phyloP scores from a whole-genome alignment of 805 yeast genomes.

The Alloascoidea africana region DNA sequence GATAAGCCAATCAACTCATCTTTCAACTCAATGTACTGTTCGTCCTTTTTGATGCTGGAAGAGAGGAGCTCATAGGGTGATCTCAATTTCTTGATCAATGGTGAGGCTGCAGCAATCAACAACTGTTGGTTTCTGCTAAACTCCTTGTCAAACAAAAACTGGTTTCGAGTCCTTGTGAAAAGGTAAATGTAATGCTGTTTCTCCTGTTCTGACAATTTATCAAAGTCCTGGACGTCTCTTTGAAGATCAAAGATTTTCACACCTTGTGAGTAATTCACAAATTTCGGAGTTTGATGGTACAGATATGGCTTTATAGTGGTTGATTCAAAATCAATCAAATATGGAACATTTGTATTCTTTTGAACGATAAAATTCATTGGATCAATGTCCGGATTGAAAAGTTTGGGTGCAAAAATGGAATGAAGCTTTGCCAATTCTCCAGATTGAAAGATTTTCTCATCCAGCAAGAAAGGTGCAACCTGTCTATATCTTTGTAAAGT shows the following conservation, averaged over 20 bases:
- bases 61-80: slow-evolving; percentile 46
- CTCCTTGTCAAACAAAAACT: slow-evolving; percentile 64
- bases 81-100: slow-evolving; percentile 57
- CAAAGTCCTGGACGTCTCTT: slow-evolving; percentile 61
- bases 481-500: slow-evolving; percentile 46
- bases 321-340: slow-evolving; percentile 74
- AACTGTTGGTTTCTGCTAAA: slow-evolving; percentile 46
- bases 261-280: slow-evolving; percentile 67
- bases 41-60: slow-evolving; percentile 39
- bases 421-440: slow-evolving; percentile 15
- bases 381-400: slow-evolving; percentile 72
- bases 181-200: slow-evolving; percentile 74
- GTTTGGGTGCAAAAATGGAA: slow-evolving; percentile 53
- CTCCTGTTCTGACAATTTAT: slow-evolving; percentile 51
- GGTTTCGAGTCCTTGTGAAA: slow-evolving; percentile 83
- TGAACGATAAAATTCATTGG: slow-evolving; percentile 68
- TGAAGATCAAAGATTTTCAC: slow-evolving; percentile 68
- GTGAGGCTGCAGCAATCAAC: slow-evolving; percentile 69
- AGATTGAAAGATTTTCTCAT: slow-evolving; percentile 33
- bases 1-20: slow-evolving; percentile 14
- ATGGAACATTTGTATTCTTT: slow-evolving; percentile 21
- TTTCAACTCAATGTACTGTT: slow-evolving; percentile 24
- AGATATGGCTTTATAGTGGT: slow-evolving; percentile 69
- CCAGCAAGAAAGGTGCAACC: slow-evolving; percentile 45
- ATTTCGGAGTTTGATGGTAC: slow-evolving; percentile 65